Percentiles rank a stretch among this genome's conserved stretches.
phyloP scores from a whole-genome alignment of 2,329 filamentous ascomycete species.

The Sclerotinia borealis region DNA sequence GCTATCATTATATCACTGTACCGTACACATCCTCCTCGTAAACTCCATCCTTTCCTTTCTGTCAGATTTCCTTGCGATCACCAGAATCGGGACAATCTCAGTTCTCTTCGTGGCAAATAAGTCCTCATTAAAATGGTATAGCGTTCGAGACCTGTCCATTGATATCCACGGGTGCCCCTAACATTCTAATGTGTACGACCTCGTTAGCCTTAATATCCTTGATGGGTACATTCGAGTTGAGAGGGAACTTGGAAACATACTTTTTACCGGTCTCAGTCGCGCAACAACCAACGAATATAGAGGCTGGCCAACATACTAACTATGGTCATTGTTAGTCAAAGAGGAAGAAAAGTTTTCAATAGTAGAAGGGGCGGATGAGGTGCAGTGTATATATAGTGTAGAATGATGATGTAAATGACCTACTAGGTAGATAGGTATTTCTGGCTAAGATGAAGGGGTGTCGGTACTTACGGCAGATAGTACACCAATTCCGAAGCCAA shows the following conservation, averaged over 20 bases:
- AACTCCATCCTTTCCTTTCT: background rate
- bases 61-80: no score
- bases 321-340: slow-evolving; percentile 21
- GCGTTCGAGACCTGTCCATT: slow-evolving; percentile 44
- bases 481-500: slow-evolving; percentile 42
- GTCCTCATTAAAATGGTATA: slow-evolving; percentile 38
- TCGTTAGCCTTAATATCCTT: background rate
- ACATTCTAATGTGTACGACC: slow-evolving; percentile 35
- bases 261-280: slow-evolving; percentile 47
- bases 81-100: slow-evolving; percentile 34
- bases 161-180: slow-evolving; percentile 46
- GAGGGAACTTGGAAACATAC: slow-evolving; percentile 35
- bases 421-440: no score
- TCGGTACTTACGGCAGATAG: slow-evolving; percentile 41
- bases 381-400: background rate
- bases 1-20: no score
- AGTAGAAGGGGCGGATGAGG: background rate
- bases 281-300: slow-evolving; percentile 51
- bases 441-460: background rate
- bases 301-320: slow-evolving; percentile 49
- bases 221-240: background rate
- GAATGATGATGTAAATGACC: background rate
- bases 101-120: slow-evolving; percentile 28
- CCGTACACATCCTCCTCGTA: no score
- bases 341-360: background rate